phyloP scores from a whole-genome alignment of 768 basidiomycete species.

The Chalciporus pseudorubinellus region DNA sequence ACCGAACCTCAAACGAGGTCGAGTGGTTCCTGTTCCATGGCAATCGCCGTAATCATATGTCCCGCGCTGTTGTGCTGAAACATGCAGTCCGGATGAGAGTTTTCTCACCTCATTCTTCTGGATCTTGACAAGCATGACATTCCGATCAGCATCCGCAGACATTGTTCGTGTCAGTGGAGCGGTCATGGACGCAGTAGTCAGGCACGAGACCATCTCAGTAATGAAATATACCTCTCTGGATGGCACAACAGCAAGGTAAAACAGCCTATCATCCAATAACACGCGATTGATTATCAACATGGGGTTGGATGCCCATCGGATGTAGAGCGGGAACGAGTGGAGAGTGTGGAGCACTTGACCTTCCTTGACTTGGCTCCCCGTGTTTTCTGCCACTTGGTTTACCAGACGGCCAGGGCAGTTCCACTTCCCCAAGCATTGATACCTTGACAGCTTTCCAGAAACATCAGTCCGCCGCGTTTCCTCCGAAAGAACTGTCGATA shows the following conservation, averaged over 20 bases:
- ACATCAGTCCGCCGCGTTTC: constrained; percentile 14
- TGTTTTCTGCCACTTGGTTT: constrained; percentile 4
- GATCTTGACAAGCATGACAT: neutral
- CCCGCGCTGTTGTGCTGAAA: constrained; percentile 9
- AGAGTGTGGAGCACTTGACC: neutral
- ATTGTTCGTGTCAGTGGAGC: constrained; percentile 2
- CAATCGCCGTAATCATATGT: constrained; percentile 4
- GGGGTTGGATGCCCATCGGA: neutral
- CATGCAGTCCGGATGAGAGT: constrained; percentile 7
- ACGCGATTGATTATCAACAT: constrained; percentile 10
- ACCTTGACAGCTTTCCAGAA: constrained; percentile 15
- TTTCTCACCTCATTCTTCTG: constrained; percentile 11
- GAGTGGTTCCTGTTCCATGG: constrained; percentile 3
- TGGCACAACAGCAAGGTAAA: neutral
- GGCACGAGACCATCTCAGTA: constrained; percentile 9
- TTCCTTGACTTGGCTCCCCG: constrained; percentile 2
- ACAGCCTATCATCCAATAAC: constrained; percentile 3
- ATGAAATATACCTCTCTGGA: constrained; percentile 8
- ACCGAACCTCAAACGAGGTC: neutral
- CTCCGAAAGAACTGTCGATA: constrained; percentile 15
- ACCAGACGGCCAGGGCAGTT: constrained; percentile 9
- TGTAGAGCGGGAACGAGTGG: neutral
- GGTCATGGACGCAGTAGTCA: neutral
- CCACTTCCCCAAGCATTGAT: constrained; percentile 6
- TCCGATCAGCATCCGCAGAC: constrained; percentile 29